Conservation (phyloP, 257 asterid species). For the Cinchona pubescens region DNA sequence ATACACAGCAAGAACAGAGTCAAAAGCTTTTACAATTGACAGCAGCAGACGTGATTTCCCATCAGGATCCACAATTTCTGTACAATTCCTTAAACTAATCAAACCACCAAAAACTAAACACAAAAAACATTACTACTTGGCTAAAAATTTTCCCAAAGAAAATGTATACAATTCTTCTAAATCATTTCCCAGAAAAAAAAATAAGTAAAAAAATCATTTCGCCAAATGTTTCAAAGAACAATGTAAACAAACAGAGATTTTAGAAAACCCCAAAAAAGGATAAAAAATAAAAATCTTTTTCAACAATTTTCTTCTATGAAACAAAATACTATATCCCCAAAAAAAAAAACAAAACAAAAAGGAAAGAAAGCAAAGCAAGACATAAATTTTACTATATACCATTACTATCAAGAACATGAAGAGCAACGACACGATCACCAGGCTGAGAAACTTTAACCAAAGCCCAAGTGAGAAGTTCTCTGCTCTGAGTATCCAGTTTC, state of each 20-base stretch:
- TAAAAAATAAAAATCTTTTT: neutral
- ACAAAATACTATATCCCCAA: too few species aligned
- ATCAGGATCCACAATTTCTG: slow-evolving; percentile 89
- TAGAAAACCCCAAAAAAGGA: neutral
- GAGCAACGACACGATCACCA: slow-evolving; percentile 89
- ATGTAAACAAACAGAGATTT: neutral
- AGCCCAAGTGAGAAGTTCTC: slow-evolving; percentile 95
- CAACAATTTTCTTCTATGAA: neutral
- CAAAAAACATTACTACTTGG: neutral
- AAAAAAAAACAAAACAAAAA: too few species aligned
- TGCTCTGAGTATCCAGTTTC: slow-evolving; percentile 65
- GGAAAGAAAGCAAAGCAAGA: too few species aligned
- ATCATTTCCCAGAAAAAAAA: too few species aligned
- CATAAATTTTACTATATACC: too few species aligned
- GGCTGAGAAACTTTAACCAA: slow-evolving; percentile 85
- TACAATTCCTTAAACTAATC: slow-evolving; percentile 25
- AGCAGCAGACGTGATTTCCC: slow-evolving; percentile 79
- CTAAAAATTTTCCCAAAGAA: neutral
- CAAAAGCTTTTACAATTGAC: slow-evolving; percentile 82
- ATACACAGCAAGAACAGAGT: slow-evolving; percentile 86
- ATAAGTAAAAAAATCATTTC: neutral
- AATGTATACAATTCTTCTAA: neutral
- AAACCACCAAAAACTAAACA: neutral
- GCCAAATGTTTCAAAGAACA: neutral
- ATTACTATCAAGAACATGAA: slow-evolving; percentile 72